Conservation (phyloP, 1,139 yeast genomes). For the Saccharomyces pastorianus region DNA sequence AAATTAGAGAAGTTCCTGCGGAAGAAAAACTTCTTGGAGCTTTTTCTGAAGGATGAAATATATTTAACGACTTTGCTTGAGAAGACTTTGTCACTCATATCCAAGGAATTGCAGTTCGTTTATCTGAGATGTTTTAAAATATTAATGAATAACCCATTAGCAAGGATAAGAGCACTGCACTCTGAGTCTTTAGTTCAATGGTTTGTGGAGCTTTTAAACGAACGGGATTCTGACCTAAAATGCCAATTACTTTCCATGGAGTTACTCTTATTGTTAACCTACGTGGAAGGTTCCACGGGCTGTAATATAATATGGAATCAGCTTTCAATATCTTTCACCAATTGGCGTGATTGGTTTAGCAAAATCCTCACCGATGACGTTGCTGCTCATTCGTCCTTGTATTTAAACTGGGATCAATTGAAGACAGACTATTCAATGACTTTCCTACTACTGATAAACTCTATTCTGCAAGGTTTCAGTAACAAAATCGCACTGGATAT, state of each 20-base stretch:
- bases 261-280: conserved; percentile 11
- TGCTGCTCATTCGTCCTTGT: neutral
- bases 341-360: neutral
- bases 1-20: conserved; percentile 12
- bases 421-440: conserved; percentile 11
- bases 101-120: conserved; percentile 7
- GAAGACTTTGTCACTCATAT: neutral
- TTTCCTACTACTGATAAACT: conserved; percentile 11
- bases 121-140: conserved; percentile 14
- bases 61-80: conserved; percentile 8
- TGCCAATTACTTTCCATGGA: conserved; percentile 11
- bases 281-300: conserved; percentile 5
- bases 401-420: conserved; percentile 10
- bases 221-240: conserved; percentile 2
- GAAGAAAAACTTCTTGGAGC: conserved; percentile 5
- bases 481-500: neutral
- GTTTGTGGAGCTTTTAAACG: conserved; percentile 1
- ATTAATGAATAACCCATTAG: conserved; percentile 7
- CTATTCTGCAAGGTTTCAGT: conserved; percentile 10
- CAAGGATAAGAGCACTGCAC: conserved; percentile 5
- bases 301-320: neutral
- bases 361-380: neutral
- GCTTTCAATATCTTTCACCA: neutral
- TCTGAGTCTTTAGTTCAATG: conserved; percentile 3
- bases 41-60: conserved; percentile 6